phyloP scores from a whole-genome alignment of 345 rosid species.

The Carallia brachiata region DNA sequence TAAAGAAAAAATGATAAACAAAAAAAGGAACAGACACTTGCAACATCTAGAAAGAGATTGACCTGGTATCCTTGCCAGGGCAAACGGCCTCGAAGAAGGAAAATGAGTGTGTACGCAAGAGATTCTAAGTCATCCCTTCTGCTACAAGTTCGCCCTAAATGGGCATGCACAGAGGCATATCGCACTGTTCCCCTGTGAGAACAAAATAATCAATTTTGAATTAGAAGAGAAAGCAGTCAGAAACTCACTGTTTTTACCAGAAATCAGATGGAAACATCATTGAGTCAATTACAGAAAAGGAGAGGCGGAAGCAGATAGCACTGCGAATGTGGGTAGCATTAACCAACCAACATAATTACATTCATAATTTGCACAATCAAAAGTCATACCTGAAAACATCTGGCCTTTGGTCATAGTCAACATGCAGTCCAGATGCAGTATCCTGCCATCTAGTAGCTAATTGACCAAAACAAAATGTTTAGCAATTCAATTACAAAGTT shows the following conservation, averaged over 20 bases:
- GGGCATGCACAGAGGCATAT: conserved; percentile 96
- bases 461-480: conserved; percentile 12
- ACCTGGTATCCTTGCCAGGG: conserved; percentile 99
- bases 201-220: background rate
- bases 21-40: background rate
- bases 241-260: background rate
- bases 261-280: background rate
- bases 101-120: conserved; percentile 88
- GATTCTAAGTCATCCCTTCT: conserved; percentile 96
- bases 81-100: conserved; percentile 85
- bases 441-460: conserved; percentile 96
- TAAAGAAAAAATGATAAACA: background rate
- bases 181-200: conserved; percentile 81
- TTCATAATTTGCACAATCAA: background rate
- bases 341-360: background rate
- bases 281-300: background rate
- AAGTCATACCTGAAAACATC: conserved; percentile 74
- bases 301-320: background rate
- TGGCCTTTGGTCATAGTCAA: conserved; percentile 93
- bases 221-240: background rate
- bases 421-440: conserved; percentile 71
- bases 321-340: no score
- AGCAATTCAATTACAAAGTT: background rate
- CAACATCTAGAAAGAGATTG: conserved; percentile 10
- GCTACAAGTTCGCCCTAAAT: conserved; percentile 90